A percentile compares a stretch with the other conserved stretches of the same genome.
phyloP scores from a whole-genome alignment of 176 grass and related monocot genomes.

The Cymbopogon citratus region DNA sequence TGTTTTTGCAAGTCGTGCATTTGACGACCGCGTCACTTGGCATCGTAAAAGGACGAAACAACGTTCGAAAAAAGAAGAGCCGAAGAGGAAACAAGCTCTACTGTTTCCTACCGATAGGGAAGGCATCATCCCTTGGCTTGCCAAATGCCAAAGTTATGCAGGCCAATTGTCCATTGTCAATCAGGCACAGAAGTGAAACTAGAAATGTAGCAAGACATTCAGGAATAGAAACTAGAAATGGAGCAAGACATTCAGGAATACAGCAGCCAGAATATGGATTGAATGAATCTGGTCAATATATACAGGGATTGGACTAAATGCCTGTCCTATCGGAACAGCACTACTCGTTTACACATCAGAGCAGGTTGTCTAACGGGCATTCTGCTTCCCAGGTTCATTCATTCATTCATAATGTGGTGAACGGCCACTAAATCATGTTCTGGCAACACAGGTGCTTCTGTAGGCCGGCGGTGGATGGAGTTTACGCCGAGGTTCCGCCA shows the following conservation, averaged over 20 bases:
- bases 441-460: not conserved
- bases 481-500: not conserved
- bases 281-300: conserved; percentile 50
- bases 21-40: not conserved
- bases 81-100: too few species aligned
- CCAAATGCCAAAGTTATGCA: not conserved
- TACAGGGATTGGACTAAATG: conserved; percentile 31
- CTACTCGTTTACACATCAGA: conserved; percentile 41
- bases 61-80: too few species aligned
- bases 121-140: not conserved
- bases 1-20: not conserved
- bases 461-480: not conserved
- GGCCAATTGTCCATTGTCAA: too few species aligned
- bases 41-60: not conserved
- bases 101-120: not conserved
- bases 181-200: not conserved
- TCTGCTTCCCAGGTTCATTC: conserved; percentile 39
- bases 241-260: not conserved
- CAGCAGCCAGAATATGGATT: conserved; percentile 40
- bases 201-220: not conserved
- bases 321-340: conserved; percentile 31
- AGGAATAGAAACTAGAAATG: not conserved
- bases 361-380: conserved; percentile 25
- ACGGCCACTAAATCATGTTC: conserved; percentile 20
- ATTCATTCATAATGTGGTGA: conserved; percentile 28